Evolutionary conservation across 164 flowering plant species (phyloP).

Genomic region (Macadamia integrifolia): DNA sequence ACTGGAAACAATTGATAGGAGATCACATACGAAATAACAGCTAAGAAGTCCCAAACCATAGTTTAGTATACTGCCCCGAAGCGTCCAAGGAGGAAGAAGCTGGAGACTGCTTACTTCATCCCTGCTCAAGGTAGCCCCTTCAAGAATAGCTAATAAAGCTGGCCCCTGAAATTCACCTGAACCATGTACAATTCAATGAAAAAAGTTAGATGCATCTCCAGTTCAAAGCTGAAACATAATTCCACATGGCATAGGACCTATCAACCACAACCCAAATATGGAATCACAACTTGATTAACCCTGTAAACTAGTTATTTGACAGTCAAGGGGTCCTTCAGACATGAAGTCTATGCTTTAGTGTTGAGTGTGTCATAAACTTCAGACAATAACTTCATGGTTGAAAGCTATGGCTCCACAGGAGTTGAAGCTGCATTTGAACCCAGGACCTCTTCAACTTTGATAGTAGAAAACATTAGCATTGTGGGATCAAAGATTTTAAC

Average conservation of each 20-base stretch:
- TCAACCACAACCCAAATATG: not conserved
- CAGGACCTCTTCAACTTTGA: no score
- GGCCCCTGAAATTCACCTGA: conserved; percentile 98
- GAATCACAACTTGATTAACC: no score
- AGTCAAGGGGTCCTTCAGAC: no score
- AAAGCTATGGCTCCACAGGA: not conserved
- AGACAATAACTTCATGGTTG: not conserved
- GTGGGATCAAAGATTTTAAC: no score
- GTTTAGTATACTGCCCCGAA: conserved; percentile 69
- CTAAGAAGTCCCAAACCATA: conserved; percentile 91
- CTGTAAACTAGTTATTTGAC: no score
- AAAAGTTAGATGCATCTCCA: not conserved
- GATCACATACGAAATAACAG: conserved; percentile 64
- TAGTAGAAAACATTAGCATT: no score
- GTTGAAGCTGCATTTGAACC: not conserved
- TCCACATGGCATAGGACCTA: not conserved
- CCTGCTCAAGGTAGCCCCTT: conserved; percentile 75
- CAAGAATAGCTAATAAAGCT: conserved; percentile 71
- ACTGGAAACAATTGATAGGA: conserved; percentile 66
- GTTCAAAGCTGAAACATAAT: not conserved
- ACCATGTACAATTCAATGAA: conserved; percentile 11
- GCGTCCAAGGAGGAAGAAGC: conserved; percentile 89
- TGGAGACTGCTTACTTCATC: conserved; percentile 80
- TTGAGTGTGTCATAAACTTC: no score
- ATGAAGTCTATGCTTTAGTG: no score